Conservation (phyloP, 306 rosid genomes). For the Lotus japonicus region DNA sequence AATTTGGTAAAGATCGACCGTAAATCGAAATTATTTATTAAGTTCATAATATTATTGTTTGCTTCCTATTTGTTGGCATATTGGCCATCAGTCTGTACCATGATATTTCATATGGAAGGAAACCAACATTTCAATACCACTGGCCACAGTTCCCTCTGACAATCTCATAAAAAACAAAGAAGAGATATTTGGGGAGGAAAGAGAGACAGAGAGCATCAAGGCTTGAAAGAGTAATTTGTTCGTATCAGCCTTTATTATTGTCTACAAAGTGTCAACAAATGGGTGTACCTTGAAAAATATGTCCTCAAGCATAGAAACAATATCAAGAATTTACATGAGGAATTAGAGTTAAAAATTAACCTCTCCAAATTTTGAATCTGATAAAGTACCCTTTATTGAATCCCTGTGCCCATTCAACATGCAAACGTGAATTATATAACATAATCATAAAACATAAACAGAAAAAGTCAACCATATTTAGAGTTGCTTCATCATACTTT, state of each 20-base stretch:
- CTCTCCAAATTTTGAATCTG: constrained; percentile 95
- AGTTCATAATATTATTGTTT: neutral
- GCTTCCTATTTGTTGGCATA: neutral
- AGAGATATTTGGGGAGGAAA: neutral
- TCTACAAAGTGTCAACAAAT: neutral
- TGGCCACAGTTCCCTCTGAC: neutral
- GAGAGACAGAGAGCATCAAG: neutral
- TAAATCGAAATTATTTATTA: neutral
- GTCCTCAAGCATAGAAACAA: neutral
- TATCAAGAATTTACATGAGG: constrained; percentile 6
- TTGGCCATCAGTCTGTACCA: neutral
- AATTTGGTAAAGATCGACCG: neutral
- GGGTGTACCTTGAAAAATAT: neutral
- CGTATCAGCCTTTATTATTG: neutral
- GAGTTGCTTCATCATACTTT: constrained; percentile 52
- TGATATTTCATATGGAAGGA: neutral
- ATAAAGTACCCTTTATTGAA: constrained; percentile 50
- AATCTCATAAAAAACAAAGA: neutral
- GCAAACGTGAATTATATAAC: constrained; percentile 21
- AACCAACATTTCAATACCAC: neutral
- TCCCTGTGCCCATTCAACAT: constrained; percentile 65
- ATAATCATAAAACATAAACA: constrained; percentile 9
- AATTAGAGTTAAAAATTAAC: constrained; percentile 37
- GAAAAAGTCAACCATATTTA: neutral
- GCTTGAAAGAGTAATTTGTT: neutral